These are phyloP conservation scores for Saccharata proteae DNA, from an alignment of 2,329 filamentous ascomycete species.

Conservation along the genomic window DNA sequence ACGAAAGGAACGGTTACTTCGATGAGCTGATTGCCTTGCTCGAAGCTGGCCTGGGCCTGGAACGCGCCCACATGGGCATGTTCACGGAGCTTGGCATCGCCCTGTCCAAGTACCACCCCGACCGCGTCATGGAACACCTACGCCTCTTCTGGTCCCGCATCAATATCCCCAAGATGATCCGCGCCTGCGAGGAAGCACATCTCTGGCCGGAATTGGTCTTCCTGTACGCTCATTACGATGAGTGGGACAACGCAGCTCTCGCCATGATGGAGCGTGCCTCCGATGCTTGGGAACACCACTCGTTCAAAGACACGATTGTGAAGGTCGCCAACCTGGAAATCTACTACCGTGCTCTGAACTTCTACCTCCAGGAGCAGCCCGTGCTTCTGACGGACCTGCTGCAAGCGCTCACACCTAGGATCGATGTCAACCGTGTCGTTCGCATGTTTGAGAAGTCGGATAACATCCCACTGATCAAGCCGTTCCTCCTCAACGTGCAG, in stretches of 20 bases:
- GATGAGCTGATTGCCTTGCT: conserved; percentile 92
- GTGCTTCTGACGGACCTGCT: conserved; percentile 91
- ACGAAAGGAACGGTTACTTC: conserved; percentile 94
- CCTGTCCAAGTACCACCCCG: conserved; percentile 86
- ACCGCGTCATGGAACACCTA: conserved; percentile 94
- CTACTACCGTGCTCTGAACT: conserved; percentile 94
- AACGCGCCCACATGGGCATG: conserved; percentile 69
- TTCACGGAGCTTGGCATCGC: conserved; percentile 91
- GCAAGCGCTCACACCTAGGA: conserved; percentile 78
- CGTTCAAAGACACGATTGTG: conserved; percentile 97
- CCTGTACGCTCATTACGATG: conserved; percentile 96
- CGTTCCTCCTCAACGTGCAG: conserved; percentile 94
- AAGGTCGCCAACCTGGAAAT: conserved; percentile 99
- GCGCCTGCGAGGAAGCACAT: conserved; percentile 84
- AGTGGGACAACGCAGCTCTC: conserved; percentile 92
- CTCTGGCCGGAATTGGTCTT: conserved; percentile 97
- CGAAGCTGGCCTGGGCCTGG: conserved; percentile 81
- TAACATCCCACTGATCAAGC: conserved; percentile 96
- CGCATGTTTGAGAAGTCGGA: conserved; percentile 98
- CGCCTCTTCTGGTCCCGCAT: conserved; percentile 97
- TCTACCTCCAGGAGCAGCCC: conserved; percentile 95
- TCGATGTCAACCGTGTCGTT: conserved; percentile 98
- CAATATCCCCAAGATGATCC: conserved; percentile 96
- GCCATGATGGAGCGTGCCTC: conserved; percentile 96
- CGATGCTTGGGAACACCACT: conserved; percentile 98